Percentiles rank a stretch among this genome's conserved stretches.
Conservation (phyloP, 768 basidiomycete species). For the Obba rivulosa region DNA sequence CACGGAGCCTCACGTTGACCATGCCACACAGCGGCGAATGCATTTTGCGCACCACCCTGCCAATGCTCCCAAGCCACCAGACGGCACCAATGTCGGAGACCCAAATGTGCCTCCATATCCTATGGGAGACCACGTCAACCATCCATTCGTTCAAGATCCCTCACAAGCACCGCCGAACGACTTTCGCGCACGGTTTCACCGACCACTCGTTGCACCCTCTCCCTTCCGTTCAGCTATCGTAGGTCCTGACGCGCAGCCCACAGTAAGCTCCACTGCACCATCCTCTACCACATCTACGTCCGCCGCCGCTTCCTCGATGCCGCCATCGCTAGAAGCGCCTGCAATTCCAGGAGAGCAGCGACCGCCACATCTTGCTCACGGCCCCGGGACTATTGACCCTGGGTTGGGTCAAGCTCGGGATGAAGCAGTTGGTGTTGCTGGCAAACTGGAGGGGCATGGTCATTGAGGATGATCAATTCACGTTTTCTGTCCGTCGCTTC, state of each 20-base stretch:
- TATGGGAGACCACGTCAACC: slow-evolving; percentile 17
- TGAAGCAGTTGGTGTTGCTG: slow-evolving; percentile 29
- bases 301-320: background rate
- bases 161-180: slow-evolving; percentile 38
- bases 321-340: background rate
- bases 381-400: slow-evolving; percentile 21
- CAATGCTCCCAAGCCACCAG: slow-evolving; percentile 21
- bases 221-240: slow-evolving; percentile 42
- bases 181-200: slow-evolving; percentile 63
- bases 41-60: slow-evolving; percentile 37
- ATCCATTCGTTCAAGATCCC: slow-evolving; percentile 26
- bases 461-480: background rate
- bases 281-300: slow-evolving; percentile 5
- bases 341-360: background rate
- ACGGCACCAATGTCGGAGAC: slow-evolving; percentile 20
- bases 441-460: slow-evolving; percentile 24
- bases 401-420: slow-evolving; percentile 29
- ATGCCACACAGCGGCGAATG: slow-evolving; percentile 34
- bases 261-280: background rate
- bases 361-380: background rate
- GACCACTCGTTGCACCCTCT: slow-evolving; percentile 52
- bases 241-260: slow-evolving; percentile 8
- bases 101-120: slow-evolving; percentile 16
- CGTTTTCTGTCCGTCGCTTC: background rate
- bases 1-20: background rate